Conservation (phyloP, 345 rosid genomes). For the Punica granatum region DNA sequence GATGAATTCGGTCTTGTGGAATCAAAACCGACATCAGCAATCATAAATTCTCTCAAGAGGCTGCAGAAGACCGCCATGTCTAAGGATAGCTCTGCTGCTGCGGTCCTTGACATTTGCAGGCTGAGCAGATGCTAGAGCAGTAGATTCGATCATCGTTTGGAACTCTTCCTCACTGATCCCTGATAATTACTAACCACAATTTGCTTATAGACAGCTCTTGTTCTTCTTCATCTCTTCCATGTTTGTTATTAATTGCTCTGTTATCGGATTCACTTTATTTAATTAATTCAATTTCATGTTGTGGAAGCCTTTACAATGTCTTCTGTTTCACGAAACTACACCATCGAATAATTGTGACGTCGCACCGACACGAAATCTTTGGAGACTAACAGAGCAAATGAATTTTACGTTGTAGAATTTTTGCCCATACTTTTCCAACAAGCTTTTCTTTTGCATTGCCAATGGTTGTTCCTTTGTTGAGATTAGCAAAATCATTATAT, state of each 20-base stretch:
- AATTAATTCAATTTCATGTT: background rate
- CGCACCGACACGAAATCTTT: background rate
- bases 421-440: background rate
- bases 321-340: background rate
- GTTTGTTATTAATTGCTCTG: background rate
- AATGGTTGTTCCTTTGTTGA: background rate
- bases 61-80: constrained; percentile 22
- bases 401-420: background rate
- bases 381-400: background rate
- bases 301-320: background rate
- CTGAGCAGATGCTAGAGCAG: constrained; percentile 29
- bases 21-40: constrained; percentile 14
- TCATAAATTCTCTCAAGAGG: constrained; percentile 22
- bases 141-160: constrained; percentile 10
- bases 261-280: background rate
- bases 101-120: constrained; percentile 21
- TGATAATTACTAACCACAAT: background rate
- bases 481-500: background rate
- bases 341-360: background rate
- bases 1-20: background rate
- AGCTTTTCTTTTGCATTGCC: background rate
- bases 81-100: constrained; percentile 21
- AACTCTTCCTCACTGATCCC: background rate
- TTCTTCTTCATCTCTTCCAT: background rate
- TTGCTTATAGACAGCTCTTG: background rate